Conservation (phyloP, 805 yeast species). For the Candida verbasci region DNA sequence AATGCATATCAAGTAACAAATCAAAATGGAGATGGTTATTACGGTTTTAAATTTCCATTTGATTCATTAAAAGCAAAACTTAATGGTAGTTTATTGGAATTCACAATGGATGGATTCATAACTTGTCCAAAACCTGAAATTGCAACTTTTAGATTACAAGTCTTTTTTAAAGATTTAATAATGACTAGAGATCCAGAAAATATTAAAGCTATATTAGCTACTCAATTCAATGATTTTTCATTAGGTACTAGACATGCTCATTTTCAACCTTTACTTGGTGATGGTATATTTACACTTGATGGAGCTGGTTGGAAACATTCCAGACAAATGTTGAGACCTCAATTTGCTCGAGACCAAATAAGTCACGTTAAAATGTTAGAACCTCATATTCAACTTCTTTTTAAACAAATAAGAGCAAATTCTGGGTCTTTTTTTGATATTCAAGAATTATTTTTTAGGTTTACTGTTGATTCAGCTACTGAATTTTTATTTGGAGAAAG, state of each 20-base stretch:
- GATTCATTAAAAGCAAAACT: slow-evolving; percentile 11
- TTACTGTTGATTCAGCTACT: slow-evolving; percentile 39
- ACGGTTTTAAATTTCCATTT: slow-evolving; percentile 16
- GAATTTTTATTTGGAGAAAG: slow-evolving; percentile 41
- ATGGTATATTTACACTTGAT: slow-evolving; percentile 42
- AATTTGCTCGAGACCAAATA: slow-evolving; percentile 40
- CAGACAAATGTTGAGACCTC: slow-evolving; percentile 42
- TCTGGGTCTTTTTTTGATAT: slow-evolving; percentile 29
- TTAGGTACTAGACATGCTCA: slow-evolving; percentile 36
- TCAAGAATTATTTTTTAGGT: slow-evolving; percentile 34
- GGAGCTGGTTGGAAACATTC: slow-evolving; percentile 41
- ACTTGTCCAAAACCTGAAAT: slow-evolving; percentile 6
- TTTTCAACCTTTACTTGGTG: slow-evolving; percentile 35
- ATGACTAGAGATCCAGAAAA: slow-evolving; percentile 37
- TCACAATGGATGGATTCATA: slow-evolving; percentile 11
- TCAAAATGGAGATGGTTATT: slow-evolving; percentile 9
- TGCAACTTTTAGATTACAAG: slow-evolving; percentile 10
- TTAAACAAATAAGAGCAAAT: slow-evolving; percentile 22
- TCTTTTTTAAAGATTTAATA: slow-evolving; percentile 17
- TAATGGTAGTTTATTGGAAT: slow-evolving; percentile 18
- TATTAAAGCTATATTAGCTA: slow-evolving; percentile 38
- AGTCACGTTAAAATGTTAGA: slow-evolving; percentile 36
- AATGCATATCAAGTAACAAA: slow-evolving; percentile 12
- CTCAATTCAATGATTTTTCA: slow-evolving; percentile 38
- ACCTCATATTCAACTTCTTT: slow-evolving; percentile 36